Conservation (phyloP, 306 rosid species). For the Citrullus colocynthis region DNA sequence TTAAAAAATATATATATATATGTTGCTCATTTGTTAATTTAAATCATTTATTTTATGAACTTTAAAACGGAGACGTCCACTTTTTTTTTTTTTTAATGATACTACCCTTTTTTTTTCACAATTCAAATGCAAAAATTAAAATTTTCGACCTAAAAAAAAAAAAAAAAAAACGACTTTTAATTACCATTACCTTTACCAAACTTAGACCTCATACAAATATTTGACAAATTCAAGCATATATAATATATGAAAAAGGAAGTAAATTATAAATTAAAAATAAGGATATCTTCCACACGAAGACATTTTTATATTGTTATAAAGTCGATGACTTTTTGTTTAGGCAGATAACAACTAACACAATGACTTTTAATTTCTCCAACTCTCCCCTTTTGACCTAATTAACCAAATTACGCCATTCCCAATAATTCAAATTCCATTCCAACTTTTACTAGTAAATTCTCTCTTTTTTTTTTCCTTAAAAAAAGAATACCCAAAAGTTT, state of each 20-base stretch:
- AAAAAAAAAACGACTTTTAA: too few relatives aligned
- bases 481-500: neutral
- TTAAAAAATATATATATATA: too few relatives aligned
- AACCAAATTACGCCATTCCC: neutral
- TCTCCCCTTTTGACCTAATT: neutral
- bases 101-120: too few relatives aligned
- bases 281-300: conserved; percentile 3
- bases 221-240: too few relatives aligned
- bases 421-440: neutral
- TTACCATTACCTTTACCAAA: too few relatives aligned
- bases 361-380: conserved; percentile 3
- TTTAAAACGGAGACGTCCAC: too few relatives aligned
- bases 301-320: neutral
- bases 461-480: neutral
- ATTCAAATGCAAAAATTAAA: too few relatives aligned
- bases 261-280: neutral
- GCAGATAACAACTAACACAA: conserved; percentile 6
- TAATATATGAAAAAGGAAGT: neutral
- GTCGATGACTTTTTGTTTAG: conserved; percentile 11
- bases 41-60: too few relatives aligned
- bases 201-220: too few relatives aligned
- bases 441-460: neutral
- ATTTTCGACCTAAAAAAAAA: too few relatives aligned
- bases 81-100: too few relatives aligned
- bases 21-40: too few relatives aligned